Evolutionary conservation across 345 rosid genomes (phyloP), one percentile per base, ranked within the genome.

Genomic region (Mercurialis annua): DNA sequence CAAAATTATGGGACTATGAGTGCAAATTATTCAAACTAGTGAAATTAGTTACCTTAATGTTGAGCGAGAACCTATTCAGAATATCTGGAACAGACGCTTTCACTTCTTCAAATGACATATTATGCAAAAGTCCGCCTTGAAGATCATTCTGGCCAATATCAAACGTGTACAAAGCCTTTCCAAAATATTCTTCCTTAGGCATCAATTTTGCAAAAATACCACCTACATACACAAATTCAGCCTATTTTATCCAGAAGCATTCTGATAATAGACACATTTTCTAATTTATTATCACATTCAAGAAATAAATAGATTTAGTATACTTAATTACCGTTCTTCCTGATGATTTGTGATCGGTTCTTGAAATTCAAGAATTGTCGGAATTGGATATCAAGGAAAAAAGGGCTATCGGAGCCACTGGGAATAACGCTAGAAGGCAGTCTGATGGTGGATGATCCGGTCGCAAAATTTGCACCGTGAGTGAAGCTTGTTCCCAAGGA

Each of bases 81-180:
- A 84, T 73, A 43, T 71, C 69, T 36, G 89, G 89, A 42, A 88
- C 40, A 8, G 83, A 67, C 36, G 43, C 81, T 54, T 71, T 57
- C 30, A 81, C 81, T 75, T 83, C 63, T 48, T 78, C 77, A 10
- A 78, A 23, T 2, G 82, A 66, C 68, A 58, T 52, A 71, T 62
- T 77, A 3, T 26, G 6, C 12, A 74, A 62, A 64, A 84, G 70
- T 18, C 78, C 85, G 10, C 51, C 75, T 3, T 59, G 76, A 21
- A 86, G 71, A 73, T 86, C 88, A 64, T 86, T 86, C 55, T 86
- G 91, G 36, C 88, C 91, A 6, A 86, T 84, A 60, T 86, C 91
- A 50, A 84, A 73, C 33, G 83, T 84, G 73, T 86, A 87, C 40
- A 81, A 65, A 53, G 84, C 92, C 46, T 71, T 59, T 3, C 55